Evolutionary conservation across 1,284 basidiomycete genomes (phyloP), one percentile per base, ranked within the genome.

Genomic region (Rhodotorula sp.): DNA sequence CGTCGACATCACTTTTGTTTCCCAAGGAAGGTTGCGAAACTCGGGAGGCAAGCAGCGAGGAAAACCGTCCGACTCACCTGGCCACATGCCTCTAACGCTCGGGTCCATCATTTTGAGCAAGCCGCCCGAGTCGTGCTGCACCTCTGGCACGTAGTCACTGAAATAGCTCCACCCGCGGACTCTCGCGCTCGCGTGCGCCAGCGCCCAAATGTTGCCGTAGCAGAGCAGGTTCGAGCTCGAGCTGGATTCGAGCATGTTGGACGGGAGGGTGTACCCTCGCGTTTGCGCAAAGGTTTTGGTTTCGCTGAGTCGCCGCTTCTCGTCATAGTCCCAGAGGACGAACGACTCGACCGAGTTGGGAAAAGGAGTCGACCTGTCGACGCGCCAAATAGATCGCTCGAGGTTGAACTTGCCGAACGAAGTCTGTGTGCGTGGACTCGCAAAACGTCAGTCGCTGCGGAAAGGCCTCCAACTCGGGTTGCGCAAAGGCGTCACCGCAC

Each of bases 141-240:
- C 51, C 8, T 64, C 60, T 17, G 29, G 10, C 33, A 64, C 58
- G 6, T 54, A 49, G 20, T 62, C 46, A 20, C 61, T 53, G 62
- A 66, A 70, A 24, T 42, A 51, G 49, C n/a, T n/a, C 22, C 55
- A 60, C 1, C 69, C 69, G 7, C 14, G 42, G 3, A 62, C 59
- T 8, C 44, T 48, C 12, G 62, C 69, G 1, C 59, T 55, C 15
- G 67, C 69, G 20, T 66, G 72, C 14, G 66, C 48, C 30, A 71
- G n/a, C 51, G 70, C 69, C 72, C 72, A 73, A 37, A 71, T 15
- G 49, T 68, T 73, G 48, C 63, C 57, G 62, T 73, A 73, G 53
- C 72, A 73, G 18, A 73, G 49, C n/a, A 73, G 24, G 42, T 66
- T 62, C 17, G 62, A 67, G 24, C 49, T 42, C 14, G 37, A 42